Evolutionary conservation across 1,139 yeast genomes (phyloP).

Genomic region (Candida neerlandica): DNA sequence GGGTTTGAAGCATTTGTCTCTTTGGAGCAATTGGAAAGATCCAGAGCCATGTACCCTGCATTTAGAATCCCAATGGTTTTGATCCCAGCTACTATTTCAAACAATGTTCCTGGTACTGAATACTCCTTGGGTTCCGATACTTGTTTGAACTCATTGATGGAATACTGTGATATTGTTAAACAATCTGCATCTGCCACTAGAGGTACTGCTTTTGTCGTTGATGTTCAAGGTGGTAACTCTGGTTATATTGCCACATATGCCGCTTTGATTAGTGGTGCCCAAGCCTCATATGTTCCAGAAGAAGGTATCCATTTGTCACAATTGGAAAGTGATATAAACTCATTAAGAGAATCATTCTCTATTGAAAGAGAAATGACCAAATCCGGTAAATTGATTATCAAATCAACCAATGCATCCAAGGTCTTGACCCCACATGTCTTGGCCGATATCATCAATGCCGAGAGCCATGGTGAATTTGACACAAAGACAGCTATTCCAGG

Average conservation of each 20-base stretch:
- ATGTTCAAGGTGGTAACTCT: conserved; percentile 86
- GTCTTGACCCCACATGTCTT: conserved; percentile 81
- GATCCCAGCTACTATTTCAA: conserved; percentile 82
- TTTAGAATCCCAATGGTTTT: conserved; percentile 79
- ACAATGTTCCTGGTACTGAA: conserved; percentile 84
- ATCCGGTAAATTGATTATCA: conserved; percentile 80
- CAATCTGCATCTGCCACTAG: conserved; percentile 80
- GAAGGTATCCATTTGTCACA: conserved; percentile 60
- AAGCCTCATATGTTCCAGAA: conserved; percentile 77
- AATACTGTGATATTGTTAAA: conserved; percentile 77
- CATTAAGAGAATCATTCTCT: conserved; percentile 57
- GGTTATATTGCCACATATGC: conserved; percentile 76
- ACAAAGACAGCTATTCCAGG: conserved; percentile 97
- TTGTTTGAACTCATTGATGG: conserved; percentile 71
- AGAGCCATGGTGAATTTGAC: conserved; percentile 76
- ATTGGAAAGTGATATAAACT: conserved; percentile 61
- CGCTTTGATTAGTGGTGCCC: conserved; percentile 72
- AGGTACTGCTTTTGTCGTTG: conserved; percentile 76
- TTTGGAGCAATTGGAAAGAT: conserved; percentile 64
- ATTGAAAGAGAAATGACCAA: conserved; percentile 63
- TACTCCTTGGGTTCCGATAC: conserved; percentile 80
- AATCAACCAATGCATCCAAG: conserved; percentile 82
- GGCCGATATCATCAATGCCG: conserved; percentile 80
- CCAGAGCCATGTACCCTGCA: conserved; percentile 66
- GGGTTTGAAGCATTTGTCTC: conserved; percentile 81